Base-by-base conservation (phyloP, 257 asterid genomes). In the Gentiana straminea region DNA sequence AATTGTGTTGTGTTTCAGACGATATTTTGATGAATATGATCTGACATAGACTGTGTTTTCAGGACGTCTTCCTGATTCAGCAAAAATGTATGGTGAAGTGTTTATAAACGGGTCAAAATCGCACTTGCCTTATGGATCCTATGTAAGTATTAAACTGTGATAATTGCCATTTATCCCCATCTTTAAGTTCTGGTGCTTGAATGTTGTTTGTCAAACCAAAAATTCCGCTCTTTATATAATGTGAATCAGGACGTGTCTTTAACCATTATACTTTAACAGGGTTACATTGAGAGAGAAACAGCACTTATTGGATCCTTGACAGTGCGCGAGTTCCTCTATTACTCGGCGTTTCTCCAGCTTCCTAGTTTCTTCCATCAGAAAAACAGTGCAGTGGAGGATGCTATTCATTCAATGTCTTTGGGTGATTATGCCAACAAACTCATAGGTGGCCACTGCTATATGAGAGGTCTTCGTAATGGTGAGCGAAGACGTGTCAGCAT, bases 311-410 rank as follows among this genome's bases (percentile, higher is more conserved):
- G 89, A 70, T 88, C 99, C 43, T 74, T 92, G 76, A 88, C 99
- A 11, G 97, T 92, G 69, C 95, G 97, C n/a, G 99, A 92, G 80
- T 88, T 83, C 83, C 95, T 92, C 66, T 81, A 88, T 79, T 88
- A 92, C 81, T 85, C 99, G 47, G 94, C 95, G 64, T 63, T 86
- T 75, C 95, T 92, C 72, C 99, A 92, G 84, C 92, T 88, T 76
- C 95, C 91, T 5, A 94, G 97, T 65, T 88, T 85, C 79, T 75
- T 84, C 69, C 72, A 58, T 53, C 81, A 72, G 70, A 88, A 78
- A 73, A 83, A 71, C 72, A 81, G 89, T 55, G 86, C 81, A 13
- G 89, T 92, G 54, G 99, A 92, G 69, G 97, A 92, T 70, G 95
- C 97, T 9, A 92, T 92, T 51, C 59, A 60, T 60, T 80, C 97